phyloP scores from a whole-genome alignment of 345 rosid genomes.

The Orychophragmus violaceus region DNA sequence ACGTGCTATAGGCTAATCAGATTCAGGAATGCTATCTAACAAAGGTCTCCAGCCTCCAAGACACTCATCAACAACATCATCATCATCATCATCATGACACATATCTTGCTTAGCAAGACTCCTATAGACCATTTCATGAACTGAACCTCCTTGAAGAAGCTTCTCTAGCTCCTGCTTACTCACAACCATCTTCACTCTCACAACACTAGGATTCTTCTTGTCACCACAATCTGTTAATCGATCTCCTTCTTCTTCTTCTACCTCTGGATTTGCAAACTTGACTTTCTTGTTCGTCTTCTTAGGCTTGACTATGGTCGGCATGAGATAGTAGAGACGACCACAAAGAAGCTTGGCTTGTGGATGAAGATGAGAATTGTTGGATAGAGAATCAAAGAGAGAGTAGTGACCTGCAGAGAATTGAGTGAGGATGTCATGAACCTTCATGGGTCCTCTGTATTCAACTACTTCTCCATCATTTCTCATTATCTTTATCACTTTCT shows the following conservation, averaged over 20 bases:
- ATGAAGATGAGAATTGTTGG: conserved; percentile 37
- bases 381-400: conserved; percentile 46
- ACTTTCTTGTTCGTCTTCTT: conserved; percentile 42
- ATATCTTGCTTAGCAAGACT: conserved; percentile 37
- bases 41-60: conserved; percentile 48
- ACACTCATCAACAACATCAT: background rate
- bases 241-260: conserved; percentile 5
- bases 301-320: conserved; percentile 34
- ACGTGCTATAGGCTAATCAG: conserved; percentile 26
- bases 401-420: conserved; percentile 62
- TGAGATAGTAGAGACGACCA: conserved; percentile 57
- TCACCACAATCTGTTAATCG: background rate
- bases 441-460: conserved; percentile 56
- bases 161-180: conserved; percentile 64
- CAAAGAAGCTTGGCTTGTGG: conserved; percentile 52
- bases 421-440: conserved; percentile 55
- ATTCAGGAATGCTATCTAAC: conserved; percentile 67
- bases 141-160: conserved; percentile 53
- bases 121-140: conserved; percentile 40
- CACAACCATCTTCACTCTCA: conserved; percentile 75
- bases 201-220: conserved; percentile 25
- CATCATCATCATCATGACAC: background rate
- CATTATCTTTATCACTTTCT: conserved; percentile 48
- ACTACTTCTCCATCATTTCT: conserved; percentile 73
- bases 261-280: conserved; percentile 46